These are phyloP conservation scores for Eucalyptus regnans DNA, from an alignment of 345 rosid species.

Conservation along the genomic window DNA sequence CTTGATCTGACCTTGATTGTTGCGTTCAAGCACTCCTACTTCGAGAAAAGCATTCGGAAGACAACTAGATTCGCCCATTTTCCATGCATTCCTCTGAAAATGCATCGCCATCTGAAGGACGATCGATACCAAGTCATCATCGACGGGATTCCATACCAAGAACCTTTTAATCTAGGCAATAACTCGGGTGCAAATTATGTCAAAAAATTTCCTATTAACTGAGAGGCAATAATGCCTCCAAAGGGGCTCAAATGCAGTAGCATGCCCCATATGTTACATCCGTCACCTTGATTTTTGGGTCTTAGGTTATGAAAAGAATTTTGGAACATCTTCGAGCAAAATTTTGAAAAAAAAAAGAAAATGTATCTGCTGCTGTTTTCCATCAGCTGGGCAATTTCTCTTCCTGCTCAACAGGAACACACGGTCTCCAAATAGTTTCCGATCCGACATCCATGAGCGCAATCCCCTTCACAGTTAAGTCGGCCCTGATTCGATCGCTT, in stretches of 20 bases:
- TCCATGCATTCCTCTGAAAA: neutral
- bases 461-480: conserved; percentile 52
- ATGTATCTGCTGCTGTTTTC: neutral
- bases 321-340: neutral
- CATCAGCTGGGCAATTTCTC: neutral
- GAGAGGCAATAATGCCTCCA: neutral
- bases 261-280: neutral
- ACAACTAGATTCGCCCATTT: neutral
- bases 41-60: neutral
- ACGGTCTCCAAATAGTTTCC: conserved; percentile 81
- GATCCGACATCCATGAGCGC: conserved; percentile 77
- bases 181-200: neutral
- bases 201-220: neutral
- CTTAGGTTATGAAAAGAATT: neutral
- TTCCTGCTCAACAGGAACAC: conserved; percentile 26
- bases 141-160: neutral
- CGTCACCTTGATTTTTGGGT: neutral
- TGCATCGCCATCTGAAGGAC: neutral
- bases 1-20: neutral
- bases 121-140: neutral
- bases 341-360: neutral
- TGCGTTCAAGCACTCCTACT: neutral
- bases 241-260: neutral
- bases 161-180: neutral
- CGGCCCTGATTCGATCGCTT: conserved; percentile 67